These are phyloP conservation scores for Pseudonitzschia delicatissima DNA, from an alignment of 108 stramenopile genomes.

Conservation along the genomic window DNA sequence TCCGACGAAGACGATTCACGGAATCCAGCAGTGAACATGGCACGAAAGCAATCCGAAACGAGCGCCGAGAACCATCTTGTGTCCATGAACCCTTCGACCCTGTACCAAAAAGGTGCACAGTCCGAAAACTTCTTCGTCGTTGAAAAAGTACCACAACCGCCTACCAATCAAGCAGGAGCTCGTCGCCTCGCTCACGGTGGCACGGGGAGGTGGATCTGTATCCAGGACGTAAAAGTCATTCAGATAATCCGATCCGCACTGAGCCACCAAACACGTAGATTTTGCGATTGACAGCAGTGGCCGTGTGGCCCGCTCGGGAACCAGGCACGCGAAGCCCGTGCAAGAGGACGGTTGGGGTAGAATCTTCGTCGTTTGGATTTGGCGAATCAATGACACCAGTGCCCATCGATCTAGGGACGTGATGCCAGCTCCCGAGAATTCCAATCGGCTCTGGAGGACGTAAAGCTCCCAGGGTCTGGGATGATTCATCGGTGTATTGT, in stretches of 20 bases:
- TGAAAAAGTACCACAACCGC: constrained; percentile 73
- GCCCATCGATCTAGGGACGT: constrained; percentile 19
- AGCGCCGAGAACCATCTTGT: constrained; percentile 84
- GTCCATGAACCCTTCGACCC: constrained; percentile 77
- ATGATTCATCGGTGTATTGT: background rate
- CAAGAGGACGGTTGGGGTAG: constrained; percentile 64
- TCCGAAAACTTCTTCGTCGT: constrained; percentile 73
- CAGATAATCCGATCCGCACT: constrained; percentile 57
- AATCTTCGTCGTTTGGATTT: constrained; percentile 88
- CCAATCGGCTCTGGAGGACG: constrained; percentile 51
- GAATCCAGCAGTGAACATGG: constrained; percentile 90
- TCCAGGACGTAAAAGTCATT: constrained; percentile 88
- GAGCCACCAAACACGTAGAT: constrained; percentile 86
- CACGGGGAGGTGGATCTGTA: constrained; percentile 79
- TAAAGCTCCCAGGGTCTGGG: constrained; percentile 7
- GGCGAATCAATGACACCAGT: constrained; percentile 33
- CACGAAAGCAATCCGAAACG: constrained; percentile 85
- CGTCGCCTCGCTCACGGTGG: constrained; percentile 60
- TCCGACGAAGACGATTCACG: constrained; percentile 69
- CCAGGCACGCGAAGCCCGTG: constrained; percentile 73
- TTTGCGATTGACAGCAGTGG: constrained; percentile 81
- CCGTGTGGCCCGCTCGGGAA: constrained; percentile 90
- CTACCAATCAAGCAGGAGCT: constrained; percentile 61
- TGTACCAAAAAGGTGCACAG: constrained; percentile 93
- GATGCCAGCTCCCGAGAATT: constrained; percentile 45